Evolutionary conservation across 1,139 yeast species (phyloP).

Genomic region (Saccharomyces hybrid): DNA sequence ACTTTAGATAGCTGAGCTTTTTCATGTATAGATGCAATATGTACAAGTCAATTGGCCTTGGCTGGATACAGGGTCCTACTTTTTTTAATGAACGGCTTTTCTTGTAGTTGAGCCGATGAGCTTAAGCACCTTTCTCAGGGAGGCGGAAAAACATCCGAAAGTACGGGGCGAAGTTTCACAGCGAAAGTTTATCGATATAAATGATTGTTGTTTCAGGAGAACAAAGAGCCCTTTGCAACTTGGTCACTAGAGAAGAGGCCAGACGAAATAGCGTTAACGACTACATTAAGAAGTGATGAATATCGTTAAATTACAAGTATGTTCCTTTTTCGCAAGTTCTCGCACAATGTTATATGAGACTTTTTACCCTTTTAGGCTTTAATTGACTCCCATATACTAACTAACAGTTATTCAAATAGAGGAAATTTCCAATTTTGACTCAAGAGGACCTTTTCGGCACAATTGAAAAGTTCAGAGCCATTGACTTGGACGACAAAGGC

Average conservation of each 20-base stretch:
- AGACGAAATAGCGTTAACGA: constrained; percentile 85
- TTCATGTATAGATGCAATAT: background rate
- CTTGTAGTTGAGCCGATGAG: background rate
- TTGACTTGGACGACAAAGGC: constrained; percentile 91
- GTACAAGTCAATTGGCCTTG: background rate
- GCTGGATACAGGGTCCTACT: background rate
- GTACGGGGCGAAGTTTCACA: constrained; percentile 3
- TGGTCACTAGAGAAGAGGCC: constrained; percentile 57
- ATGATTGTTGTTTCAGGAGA: constrained; percentile 36
- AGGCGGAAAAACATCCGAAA: background rate
- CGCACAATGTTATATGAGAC: background rate
- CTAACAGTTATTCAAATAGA: constrained; percentile 20
- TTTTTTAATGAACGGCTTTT: background rate
- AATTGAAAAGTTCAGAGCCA: constrained; percentile 72
- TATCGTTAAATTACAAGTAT: constrained; percentile 42
- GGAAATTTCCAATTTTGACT: constrained; percentile 74
- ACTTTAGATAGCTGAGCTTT: background rate
- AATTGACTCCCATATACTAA: background rate
- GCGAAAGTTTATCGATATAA: constrained; percentile 29
- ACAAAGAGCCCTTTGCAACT: constrained; percentile 36
- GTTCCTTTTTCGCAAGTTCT: background rate
- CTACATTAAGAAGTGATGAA: constrained; percentile 64
- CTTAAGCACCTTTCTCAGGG: background rate
- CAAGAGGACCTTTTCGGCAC: constrained; percentile 81
- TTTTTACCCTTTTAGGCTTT: background rate